Evolutionary conservation across 106 monocot species (phyloP), one percentile per base, ranked within the genome.

Genomic region (Allium sativum): DNA sequence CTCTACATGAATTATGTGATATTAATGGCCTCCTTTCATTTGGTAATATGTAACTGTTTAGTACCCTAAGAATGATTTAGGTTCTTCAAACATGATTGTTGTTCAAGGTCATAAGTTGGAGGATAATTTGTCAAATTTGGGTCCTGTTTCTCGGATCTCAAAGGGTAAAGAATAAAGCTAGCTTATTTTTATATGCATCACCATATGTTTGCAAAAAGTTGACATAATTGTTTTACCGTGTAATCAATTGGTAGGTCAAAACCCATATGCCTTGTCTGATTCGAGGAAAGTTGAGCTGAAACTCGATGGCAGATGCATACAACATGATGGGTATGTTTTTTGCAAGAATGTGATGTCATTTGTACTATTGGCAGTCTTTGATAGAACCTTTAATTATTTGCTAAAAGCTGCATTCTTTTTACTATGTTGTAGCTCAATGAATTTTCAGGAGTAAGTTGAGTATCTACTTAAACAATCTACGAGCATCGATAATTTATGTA

Each of bases 401-500:
- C 16, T 42, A 8, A 45, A 5, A 45, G 55, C 17, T 2, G 7
- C 4, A 44, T 48, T 54, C 45, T 14, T 16, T 56, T 0, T 0
- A 8, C 44, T 73, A 69, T 48, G 68, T 60, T 70, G 48, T 67
- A 96, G 96, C 68, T 63, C 76, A 9, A 70, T 84, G 80, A 51
- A 68, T 21, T 75, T 85, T 45, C 58, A 78, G 20, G 88, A 92
- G 59, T 80, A 78, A 77, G 98, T 98, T 46, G 88, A 98, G 43
- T 54, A 73, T 80, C 98, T 98, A 42, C 75, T 98, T 18, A 88
- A 76, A 77, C 82, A 98, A 62, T 90, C 88, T n/a, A 92, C 82
- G 48, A 92, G 80, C 62, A 73, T 98, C 50, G 96, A 98, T 74
- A 98, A 88, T 65, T 77, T 98, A 57, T 92, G 96, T 66, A 80